Conservation (phyloP, 208 protist species). For the Naegleria gruberi region DNA sequence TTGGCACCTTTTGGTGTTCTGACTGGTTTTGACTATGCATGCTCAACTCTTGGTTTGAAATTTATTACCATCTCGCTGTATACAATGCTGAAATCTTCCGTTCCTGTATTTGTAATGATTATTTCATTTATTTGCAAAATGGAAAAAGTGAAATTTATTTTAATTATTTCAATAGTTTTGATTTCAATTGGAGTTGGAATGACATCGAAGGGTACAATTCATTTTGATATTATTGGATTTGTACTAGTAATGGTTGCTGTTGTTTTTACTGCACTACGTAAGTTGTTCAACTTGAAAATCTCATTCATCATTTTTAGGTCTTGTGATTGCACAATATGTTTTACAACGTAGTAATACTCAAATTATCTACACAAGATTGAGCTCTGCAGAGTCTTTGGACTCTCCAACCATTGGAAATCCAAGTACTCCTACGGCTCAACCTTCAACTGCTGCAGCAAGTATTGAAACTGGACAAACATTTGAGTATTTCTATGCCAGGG, state of each 20-base stretch:
- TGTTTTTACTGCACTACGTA: not conserved
- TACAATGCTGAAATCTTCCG: not conserved
- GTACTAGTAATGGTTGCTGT: not conserved
- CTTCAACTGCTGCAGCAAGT: not conserved
- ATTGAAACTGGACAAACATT: not conserved
- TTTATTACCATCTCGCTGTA: constrained; percentile 16
- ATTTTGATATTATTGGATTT: not conserved
- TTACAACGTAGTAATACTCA: not conserved
- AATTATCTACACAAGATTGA: not conserved
- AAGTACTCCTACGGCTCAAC: not conserved
- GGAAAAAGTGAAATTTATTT: not conserved
- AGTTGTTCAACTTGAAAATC: too few relatives aligned
- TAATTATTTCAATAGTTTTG: not conserved
- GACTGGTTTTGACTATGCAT: constrained; percentile 2
- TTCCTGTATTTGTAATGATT: constrained; percentile 11
- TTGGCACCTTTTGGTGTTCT: not conserved
- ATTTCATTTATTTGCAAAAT: not conserved
- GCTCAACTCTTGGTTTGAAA: not conserved
- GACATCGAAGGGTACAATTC: not conserved
- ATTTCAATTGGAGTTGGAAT: constrained; percentile 8
- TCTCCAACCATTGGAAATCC: not conserved
- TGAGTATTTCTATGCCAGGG: not conserved
- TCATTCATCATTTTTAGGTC: too few relatives aligned
- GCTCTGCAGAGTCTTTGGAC: not conserved
- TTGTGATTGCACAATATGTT: not conserved